phyloP scores from a whole-genome alignment of 768 basidiomycete species.

The Floccularia luteovirens region DNA sequence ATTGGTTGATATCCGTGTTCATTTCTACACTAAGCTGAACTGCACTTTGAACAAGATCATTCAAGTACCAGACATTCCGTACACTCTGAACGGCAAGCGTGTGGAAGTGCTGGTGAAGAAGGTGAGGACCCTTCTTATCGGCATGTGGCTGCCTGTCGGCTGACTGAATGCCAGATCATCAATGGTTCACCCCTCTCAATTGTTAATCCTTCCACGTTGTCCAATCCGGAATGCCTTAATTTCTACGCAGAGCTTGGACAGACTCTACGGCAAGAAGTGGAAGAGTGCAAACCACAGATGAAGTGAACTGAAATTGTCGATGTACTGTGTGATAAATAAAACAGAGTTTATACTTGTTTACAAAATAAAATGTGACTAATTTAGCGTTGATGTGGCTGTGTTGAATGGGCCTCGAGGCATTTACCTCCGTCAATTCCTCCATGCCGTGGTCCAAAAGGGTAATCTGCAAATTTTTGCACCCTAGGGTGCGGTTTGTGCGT shows the following conservation, averaged over 20 bases:
- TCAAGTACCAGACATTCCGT: slow-evolving; percentile 64
- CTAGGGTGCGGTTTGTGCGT: slow-evolving; percentile 13
- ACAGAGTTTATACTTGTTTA: too few species aligned
- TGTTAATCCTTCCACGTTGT: slow-evolving; percentile 66
- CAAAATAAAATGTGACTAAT: too few species aligned
- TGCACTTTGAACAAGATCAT: slow-evolving; percentile 45
- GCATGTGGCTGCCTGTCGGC: slow-evolving; percentile 10
- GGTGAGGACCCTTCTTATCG: slow-evolving; percentile 25
- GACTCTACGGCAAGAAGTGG: slow-evolving; percentile 37
- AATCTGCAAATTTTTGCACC: slow-evolving; percentile 11
- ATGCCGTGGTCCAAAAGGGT: slow-evolving; percentile 3
- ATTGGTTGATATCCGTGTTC: not conserved
- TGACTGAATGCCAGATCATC: slow-evolving; percentile 45
- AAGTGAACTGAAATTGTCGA: not conserved
- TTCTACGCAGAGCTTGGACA: slow-evolving; percentile 53
- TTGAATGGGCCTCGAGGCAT: slow-evolving; percentile 20
- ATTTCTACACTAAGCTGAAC: slow-evolving; percentile 3
- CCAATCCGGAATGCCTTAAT: slow-evolving; percentile 64
- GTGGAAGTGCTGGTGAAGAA: slow-evolving; percentile 78
- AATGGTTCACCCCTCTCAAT: slow-evolving; percentile 64
- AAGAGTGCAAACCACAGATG: not conserved
- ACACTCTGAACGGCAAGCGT: slow-evolving; percentile 76
- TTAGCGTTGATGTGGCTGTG: slow-evolving; percentile 25
- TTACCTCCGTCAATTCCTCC: slow-evolving; percentile 10
- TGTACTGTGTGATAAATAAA: not conserved